Conservation (phyloP, 805 yeast genomes). For the Saccharomycopsis babjevae region DNA sequence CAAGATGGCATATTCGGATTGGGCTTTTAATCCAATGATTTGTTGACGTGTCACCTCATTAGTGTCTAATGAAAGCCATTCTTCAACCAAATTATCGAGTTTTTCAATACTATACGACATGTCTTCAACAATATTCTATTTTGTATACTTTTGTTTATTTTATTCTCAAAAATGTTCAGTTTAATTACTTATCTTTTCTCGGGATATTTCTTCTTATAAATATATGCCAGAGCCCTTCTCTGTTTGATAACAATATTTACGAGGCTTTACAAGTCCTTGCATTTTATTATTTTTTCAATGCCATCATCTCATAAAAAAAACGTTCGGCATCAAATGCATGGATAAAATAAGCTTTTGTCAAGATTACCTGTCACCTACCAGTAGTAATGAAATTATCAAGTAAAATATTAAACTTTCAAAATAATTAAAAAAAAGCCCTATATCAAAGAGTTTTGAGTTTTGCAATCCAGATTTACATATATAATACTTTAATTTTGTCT, state of each 20-base stretch:
- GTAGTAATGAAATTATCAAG: too few species aligned
- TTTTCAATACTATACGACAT: constrained; percentile 4
- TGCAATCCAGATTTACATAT: too few species aligned
- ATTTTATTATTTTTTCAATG: background rate
- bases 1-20: background rate
- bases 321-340: background rate
- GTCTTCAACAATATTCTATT: background rate
- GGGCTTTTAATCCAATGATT: constrained; percentile 1
- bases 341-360: background rate
- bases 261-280: background rate
- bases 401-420: too few species aligned
- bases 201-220: background rate
- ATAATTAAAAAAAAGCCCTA: too few species aligned
- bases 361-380: too few species aligned
- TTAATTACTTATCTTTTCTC: background rate
- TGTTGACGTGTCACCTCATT: constrained; percentile 10
- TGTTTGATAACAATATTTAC: background rate
- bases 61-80: constrained; percentile 33
- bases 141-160: background rate
- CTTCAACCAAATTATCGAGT: constrained; percentile 23
- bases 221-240: background rate
- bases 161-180: background rate
- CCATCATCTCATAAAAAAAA: background rate
- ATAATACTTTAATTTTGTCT: too few species aligned
- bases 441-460: too few species aligned